Percentiles rank a stretch among this genome's conserved stretches.
Evolutionary conservation across 805 yeast species (phyloP).

Genomic region (Suhomyces vadensis): DNA sequence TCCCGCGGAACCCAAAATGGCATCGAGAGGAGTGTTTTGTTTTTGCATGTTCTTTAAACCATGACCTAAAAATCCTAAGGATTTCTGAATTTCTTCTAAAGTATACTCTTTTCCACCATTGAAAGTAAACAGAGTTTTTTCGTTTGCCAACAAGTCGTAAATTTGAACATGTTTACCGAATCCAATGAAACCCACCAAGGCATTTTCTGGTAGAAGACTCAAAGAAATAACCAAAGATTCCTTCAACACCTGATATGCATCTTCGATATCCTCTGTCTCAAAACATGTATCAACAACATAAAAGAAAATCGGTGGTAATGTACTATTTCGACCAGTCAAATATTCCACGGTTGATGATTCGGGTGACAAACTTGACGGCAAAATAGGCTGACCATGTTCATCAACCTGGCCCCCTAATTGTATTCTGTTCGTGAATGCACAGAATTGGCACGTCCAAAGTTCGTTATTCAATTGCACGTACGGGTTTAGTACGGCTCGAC

Average conservation of each 20-base stretch:
- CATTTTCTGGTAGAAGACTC: conserved; percentile 52
- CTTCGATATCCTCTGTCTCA: conserved; percentile 49
- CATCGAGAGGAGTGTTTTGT: conserved; percentile 17
- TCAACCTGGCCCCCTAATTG: conserved; percentile 15
- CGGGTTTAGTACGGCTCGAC: conserved; percentile 57
- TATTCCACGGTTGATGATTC: conserved; percentile 55
- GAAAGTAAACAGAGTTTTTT: conserved; percentile 37
- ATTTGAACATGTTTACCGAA: conserved; percentile 62
- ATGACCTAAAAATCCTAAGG: conserved; percentile 45
- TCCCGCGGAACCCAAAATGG: conserved; percentile 22
- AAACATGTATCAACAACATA: conserved; percentile 60
- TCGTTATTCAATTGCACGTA: conserved; percentile 40
- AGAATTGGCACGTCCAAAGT: conserved; percentile 59
- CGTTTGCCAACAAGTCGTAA: conserved; percentile 48
- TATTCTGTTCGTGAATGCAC: conserved; percentile 48
- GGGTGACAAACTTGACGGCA: conserved; percentile 40
- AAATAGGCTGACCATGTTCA: conserved; percentile 17
- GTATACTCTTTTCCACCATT: conserved; percentile 58
- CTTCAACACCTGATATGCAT: conserved; percentile 44
- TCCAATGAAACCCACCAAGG: conserved; percentile 57
- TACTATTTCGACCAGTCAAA: conserved; percentile 37
- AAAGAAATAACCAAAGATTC: conserved; percentile 49
- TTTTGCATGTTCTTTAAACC: conserved; percentile 16
- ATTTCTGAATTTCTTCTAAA: conserved; percentile 45
- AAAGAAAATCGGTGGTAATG: conserved; percentile 49